Evolutionary conservation across 1,284 basidiomycete species (phyloP).

Genomic region (Leccinum fallax): DNA sequence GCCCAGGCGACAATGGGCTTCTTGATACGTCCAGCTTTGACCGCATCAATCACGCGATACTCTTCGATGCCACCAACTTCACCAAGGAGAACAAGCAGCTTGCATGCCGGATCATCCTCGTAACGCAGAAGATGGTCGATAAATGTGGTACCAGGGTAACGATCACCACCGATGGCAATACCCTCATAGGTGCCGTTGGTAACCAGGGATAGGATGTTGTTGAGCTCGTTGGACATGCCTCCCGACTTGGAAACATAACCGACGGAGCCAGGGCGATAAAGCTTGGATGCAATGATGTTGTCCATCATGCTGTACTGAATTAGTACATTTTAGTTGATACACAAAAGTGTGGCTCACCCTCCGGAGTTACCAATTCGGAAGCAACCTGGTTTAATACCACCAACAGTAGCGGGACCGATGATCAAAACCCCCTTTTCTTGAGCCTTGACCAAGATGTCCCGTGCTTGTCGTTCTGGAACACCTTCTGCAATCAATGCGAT

Average conservation of each 20-base stretch:
- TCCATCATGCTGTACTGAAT: conserved; percentile 87
- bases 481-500: conserved; percentile 98
- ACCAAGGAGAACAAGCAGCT: conserved; percentile 97
- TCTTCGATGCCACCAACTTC: conserved; percentile 99
- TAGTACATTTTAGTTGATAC: conserved; percentile 2
- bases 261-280: conserved; percentile 96
- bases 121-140: conserved; percentile 99
- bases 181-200: conserved; percentile 99
- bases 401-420: conserved; percentile 98
- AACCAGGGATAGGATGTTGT: conserved; percentile 98
- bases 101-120: conserved; percentile 96
- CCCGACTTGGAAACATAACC: conserved; percentile 99
- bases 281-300: conserved; percentile 98
- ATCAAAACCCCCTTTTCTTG: conserved; percentile 88
- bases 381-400: conserved; percentile 99
- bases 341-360: conserved; percentile 55
- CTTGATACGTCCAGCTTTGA: conserved; percentile 91
- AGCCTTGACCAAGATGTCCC: conserved; percentile 93
- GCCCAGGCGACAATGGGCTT: conserved; percentile 99
- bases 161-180: conserved; percentile 99
- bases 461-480: conserved; percentile 96
- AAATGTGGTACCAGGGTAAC: conserved; percentile 98
- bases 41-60: conserved; percentile 98
- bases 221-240: conserved; percentile 99
- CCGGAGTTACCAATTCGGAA: conserved; percentile 99